Conservation (phyloP, 1,284 basidiomycete species). For the Sutorius eximius region DNA sequence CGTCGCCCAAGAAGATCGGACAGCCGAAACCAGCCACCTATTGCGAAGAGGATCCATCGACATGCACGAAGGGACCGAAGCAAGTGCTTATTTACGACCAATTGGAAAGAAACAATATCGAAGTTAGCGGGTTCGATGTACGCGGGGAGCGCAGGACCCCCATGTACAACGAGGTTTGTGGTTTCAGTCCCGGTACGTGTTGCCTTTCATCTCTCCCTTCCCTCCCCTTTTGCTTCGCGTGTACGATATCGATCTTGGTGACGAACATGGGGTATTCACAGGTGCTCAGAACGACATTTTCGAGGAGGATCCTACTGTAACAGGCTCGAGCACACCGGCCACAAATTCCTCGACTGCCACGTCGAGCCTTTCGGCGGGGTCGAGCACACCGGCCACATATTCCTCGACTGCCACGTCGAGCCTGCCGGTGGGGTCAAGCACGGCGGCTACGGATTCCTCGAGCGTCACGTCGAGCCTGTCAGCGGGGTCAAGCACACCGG, state of each 20-base stretch:
- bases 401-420: neutral
- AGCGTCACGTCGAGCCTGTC: neutral
- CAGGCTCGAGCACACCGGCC: too few species aligned
- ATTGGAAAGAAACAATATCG: constrained; percentile 8
- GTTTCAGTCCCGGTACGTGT: constrained; percentile 14
- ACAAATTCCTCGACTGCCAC: neutral
- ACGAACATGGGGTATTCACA: neutral
- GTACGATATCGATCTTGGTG: neutral
- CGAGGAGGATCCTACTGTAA: neutral
- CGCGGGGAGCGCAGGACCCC: neutral
- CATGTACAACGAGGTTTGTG: constrained; percentile 15
- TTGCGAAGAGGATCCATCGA: constrained; percentile 3
- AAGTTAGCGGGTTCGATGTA: neutral
- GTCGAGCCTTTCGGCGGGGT: neutral
- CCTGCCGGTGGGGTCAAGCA: neutral
- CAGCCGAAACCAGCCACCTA: neutral
- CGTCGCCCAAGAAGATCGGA: constrained; percentile 7
- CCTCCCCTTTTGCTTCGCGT: neutral
- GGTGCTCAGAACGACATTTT: constrained; percentile 22
- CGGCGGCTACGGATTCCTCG: neutral
- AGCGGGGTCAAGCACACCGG: neutral
- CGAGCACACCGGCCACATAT: neutral
- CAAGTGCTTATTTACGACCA: constrained; percentile 7
- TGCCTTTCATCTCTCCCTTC: neutral
- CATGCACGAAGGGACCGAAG: constrained; percentile 16